These are phyloP conservation scores for Wallacemonas sp. DNA, from an alignment of 208 protist species.

Conservation along the genomic window DNA sequence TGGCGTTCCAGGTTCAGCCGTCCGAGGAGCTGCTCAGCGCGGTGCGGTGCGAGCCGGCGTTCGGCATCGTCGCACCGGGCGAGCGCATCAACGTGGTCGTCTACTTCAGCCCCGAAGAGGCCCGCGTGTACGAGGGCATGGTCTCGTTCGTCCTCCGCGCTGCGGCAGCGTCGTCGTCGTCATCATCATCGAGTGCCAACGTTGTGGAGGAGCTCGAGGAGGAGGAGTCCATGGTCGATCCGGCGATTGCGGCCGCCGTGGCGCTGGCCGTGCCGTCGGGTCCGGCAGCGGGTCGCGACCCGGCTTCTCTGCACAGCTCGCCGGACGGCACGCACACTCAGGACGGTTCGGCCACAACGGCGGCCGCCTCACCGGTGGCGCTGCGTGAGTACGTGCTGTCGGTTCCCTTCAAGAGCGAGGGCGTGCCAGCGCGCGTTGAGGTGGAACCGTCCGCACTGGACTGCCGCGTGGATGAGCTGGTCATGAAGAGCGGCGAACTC, in stretches of 20 bases:
- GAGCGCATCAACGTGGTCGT: conserved; percentile 41
- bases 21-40: conserved; percentile 43
- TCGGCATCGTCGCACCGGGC: conserved; percentile 56
- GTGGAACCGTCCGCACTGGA: conserved; percentile 79
- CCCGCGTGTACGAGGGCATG: conserved; percentile 48
- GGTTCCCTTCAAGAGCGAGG: conserved; percentile 58
- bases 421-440: conserved; percentile 64
- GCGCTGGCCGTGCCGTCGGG: conserved; percentile 5
- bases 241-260: conserved; percentile 7
- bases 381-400: conserved; percentile 32
- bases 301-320: background rate
- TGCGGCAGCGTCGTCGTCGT: too few species aligned
- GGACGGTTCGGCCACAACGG: background rate
- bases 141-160: conserved; percentile 55
- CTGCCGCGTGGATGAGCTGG: conserved; percentile 37
- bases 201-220: background rate
- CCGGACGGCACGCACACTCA: background rate
- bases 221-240: conserved; percentile 2
- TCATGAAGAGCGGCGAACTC: conserved; percentile 48
- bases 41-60: conserved; percentile 59
- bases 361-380: background rate
- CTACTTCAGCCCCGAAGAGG: conserved; percentile 64
- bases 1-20: conserved; percentile 62
- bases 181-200: too few species aligned
- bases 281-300: background rate